A percentile compares a stretch with the other conserved stretches of the same genome.
These are phyloP conservation scores for Paecilomyces sp. DNA, from an alignment of 2,329 filamentous ascomycete genomes.

Conservation along the genomic window DNA sequence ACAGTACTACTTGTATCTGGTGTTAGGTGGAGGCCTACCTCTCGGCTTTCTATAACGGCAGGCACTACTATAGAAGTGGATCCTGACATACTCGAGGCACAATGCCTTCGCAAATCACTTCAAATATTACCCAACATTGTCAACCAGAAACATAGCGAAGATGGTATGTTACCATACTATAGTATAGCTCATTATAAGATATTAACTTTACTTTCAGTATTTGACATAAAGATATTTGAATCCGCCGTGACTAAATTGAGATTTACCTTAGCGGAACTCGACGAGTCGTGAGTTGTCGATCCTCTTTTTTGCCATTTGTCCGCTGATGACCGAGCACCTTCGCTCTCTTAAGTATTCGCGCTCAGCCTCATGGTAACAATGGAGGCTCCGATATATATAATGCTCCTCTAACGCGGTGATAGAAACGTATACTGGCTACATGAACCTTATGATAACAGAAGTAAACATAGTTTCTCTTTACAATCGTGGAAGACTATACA, in stretches of 20 bases:
- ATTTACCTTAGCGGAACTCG: slow-evolving; percentile 10
- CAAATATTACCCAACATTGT: slow-evolving; percentile 35
- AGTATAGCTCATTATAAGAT: neutral
- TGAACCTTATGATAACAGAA: slow-evolving; percentile 7
- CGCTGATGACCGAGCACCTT: neutral
- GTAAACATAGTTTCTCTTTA: slow-evolving; percentile 8
- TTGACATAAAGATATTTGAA: slow-evolving; percentile 8
- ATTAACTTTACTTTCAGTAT: slow-evolving; percentile 2
- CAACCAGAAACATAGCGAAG: slow-evolving; percentile 38
- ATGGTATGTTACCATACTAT: slow-evolving; percentile 12
- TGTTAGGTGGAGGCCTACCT: slow-evolving; percentile 29
- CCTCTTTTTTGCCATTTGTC: neutral
- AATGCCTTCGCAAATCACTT: slow-evolving; percentile 38
- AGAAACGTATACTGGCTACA: slow-evolving; percentile 10
- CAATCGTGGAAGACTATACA: slow-evolving; percentile 7
- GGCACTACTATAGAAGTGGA: slow-evolving; percentile 42
- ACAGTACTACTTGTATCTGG: slow-evolving; percentile 38
- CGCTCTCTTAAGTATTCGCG: neutral
- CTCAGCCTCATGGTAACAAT: neutral
- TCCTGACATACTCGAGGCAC: slow-evolving; percentile 38
- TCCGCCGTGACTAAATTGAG: slow-evolving; percentile 2
- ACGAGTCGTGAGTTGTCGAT: slow-evolving; percentile 7
- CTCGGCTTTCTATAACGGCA: slow-evolving; percentile 30
- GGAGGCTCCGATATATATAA: neutral
- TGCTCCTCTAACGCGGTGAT: neutral